Evolutionary conservation across 257 asterid genomes (phyloP).

Genomic region (Oldenlandia corymbosa): DNA sequence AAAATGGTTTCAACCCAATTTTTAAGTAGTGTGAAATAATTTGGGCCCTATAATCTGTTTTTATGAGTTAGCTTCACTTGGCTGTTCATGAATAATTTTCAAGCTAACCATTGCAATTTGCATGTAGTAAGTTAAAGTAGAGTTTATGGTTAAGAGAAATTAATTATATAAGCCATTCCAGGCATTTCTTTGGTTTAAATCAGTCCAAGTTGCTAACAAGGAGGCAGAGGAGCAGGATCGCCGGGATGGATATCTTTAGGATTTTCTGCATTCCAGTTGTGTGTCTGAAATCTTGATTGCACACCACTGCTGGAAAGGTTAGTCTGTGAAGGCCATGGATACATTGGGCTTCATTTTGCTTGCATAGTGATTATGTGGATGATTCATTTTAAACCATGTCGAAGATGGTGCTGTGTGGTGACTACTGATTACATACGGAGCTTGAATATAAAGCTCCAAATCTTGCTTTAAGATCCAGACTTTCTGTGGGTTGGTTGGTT

Average conservation of each 20-base stretch:
- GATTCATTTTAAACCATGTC: neutral
- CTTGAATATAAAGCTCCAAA: neutral
- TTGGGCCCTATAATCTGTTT: neutral
- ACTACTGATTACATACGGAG: neutral
- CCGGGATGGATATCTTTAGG: conserved; percentile 72
- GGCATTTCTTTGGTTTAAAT: conserved; percentile 95
- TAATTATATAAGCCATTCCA: conserved; percentile 26
- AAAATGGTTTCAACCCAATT: neutral
- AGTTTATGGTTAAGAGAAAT: conserved; percentile 9
- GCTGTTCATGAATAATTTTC: neutral
- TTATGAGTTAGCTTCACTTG: neutral
- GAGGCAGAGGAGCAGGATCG: conserved; percentile 97
- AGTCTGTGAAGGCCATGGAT: neutral
- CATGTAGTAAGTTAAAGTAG: neutral
- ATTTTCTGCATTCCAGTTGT: neutral
- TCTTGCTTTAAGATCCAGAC: neutral
- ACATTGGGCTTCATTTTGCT: conserved; percentile 2
- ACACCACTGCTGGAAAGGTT: neutral
- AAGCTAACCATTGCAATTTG: neutral
- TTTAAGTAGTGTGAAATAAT: neutral
- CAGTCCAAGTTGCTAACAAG: conserved; percentile 84
- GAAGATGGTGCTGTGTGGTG: neutral
- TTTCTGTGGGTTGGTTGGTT: neutral
- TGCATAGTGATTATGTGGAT: conserved; percentile 3
- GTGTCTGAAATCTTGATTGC: conserved; percentile 1